Conservation (phyloP, 805 yeast species). For the Myxozyma monticola region DNA sequence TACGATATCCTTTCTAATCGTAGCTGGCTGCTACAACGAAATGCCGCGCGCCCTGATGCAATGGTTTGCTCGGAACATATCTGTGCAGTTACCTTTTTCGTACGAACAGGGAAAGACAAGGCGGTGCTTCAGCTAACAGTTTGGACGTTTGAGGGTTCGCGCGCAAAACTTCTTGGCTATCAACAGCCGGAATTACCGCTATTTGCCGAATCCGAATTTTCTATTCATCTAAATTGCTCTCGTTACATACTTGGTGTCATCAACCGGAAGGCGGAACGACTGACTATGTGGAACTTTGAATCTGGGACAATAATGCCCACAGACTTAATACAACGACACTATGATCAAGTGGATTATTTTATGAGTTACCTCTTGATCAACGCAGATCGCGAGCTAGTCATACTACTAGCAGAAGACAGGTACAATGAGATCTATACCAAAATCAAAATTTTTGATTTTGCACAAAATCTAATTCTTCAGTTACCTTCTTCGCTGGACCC, state of each 20-base stretch:
- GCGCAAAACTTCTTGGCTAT: too few relatives aligned
- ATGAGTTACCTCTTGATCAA: slow-evolving; percentile 15
- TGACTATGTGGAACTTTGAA: slow-evolving; percentile 28
- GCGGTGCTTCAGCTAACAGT: slow-evolving; percentile 26
- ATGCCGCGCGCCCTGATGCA: slow-evolving; percentile 29
- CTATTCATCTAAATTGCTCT: slow-evolving; percentile 26
- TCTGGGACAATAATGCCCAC: slow-evolving; percentile 22
- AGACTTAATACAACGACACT: not conserved
- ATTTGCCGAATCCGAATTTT: too few relatives aligned
- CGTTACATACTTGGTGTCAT: slow-evolving; percentile 20
- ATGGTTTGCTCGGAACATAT: slow-evolving; percentile 27
- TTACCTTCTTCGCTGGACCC: too few relatives aligned
- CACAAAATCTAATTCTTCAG: slow-evolving; percentile 19
- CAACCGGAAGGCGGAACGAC: slow-evolving; percentile 18
- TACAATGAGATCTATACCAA: slow-evolving; percentile 18
- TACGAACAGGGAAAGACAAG: slow-evolving; percentile 19
- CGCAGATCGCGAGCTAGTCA: slow-evolving; percentile 17
- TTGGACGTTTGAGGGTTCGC: slow-evolving; percentile 25
- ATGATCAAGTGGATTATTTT: not conserved
- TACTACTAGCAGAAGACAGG: too few relatives aligned
- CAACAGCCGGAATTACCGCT: too few relatives aligned
- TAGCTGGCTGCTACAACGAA: slow-evolving; percentile 27
- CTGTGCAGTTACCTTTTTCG: slow-evolving; percentile 29
- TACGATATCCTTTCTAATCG: slow-evolving; percentile 27
- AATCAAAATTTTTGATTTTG: slow-evolving; percentile 22